Percentiles rank a stretch among this genome's conserved stretches.
Conservation (phyloP, 345 rosid genomes). For the Eucalyptus regnans region DNA sequence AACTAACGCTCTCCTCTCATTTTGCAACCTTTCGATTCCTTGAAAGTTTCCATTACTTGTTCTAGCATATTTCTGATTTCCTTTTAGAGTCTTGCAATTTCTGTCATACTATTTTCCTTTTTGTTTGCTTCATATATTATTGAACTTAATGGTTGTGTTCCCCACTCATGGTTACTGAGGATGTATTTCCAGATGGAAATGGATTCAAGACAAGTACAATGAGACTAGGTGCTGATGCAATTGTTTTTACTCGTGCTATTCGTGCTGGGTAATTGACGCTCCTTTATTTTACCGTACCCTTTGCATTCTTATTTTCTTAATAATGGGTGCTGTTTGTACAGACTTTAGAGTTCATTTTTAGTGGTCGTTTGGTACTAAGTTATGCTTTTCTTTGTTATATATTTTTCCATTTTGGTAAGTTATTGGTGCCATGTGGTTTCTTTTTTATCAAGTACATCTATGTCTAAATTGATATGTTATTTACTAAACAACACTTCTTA, state of each 20-base stretch:
- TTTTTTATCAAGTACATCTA: not conserved
- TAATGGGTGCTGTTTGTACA: not conserved
- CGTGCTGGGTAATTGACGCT: constrained; percentile 33
- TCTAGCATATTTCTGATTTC: not conserved
- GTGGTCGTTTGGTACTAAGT: not conserved
- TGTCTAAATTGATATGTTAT: not conserved
- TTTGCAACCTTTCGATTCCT: not conserved
- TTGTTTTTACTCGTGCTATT: constrained; percentile 63
- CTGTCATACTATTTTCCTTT: not conserved
- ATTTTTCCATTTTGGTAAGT: not conserved
- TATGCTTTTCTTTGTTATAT: not conserved
- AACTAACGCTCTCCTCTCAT: not conserved
- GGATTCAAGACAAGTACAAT: constrained; percentile 99
- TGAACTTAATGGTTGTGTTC: not conserved
- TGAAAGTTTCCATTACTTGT: not conserved
- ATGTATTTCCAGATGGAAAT: constrained; percentile 71
- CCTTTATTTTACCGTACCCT: not conserved
- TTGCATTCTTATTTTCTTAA: not conserved
- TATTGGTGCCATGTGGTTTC: not conserved
- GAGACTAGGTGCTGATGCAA: constrained; percentile 91
- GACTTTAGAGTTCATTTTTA: not conserved
- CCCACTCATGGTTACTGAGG: not conserved
- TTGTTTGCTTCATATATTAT: not conserved
- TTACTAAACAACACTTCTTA: not conserved
- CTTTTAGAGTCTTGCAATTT: not conserved